Percentiles rank a stretch among this genome's conserved stretches.
Conservation (phyloP, 2,329 filamentous ascomycete genomes). For the Verticillium klebahnii region DNA sequence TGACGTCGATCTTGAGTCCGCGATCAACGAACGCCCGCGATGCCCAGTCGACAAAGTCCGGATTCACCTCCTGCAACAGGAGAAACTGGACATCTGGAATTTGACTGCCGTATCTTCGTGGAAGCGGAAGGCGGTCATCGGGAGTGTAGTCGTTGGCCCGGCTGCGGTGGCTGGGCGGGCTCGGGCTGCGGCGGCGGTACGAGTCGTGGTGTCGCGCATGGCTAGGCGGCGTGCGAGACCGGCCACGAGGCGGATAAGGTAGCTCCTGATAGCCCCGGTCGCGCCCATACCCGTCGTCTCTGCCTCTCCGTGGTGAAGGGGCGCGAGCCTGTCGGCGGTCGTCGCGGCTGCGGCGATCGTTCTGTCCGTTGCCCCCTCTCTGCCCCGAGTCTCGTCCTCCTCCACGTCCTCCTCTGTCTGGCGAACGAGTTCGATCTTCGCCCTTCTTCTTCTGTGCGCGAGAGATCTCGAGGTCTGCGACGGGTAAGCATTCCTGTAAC, state of each 20-base stretch:
- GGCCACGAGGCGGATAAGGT: conserved; percentile 44
- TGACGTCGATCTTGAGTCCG: conserved; percentile 70
- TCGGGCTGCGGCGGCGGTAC: conserved; percentile 67
- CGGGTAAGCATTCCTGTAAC: neutral
- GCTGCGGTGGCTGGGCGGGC: conserved; percentile 43
- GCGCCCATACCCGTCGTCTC: conserved; percentile 57
- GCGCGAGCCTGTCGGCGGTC: conserved; percentile 62
- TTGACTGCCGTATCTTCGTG: conserved; percentile 65
- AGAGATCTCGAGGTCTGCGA: conserved; percentile 78
- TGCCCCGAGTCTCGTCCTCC: conserved; percentile 37
- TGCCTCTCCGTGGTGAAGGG: conserved; percentile 53
- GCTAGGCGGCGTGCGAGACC: conserved; percentile 64
- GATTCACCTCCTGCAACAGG: conserved; percentile 70
- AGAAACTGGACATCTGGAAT: conserved; percentile 90
- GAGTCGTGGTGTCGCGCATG: conserved; percentile 40
- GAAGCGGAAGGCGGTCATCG: conserved; percentile 63
- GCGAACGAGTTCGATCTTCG: conserved; percentile 48
- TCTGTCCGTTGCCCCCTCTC: conserved; percentile 39
- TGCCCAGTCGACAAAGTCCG: conserved; percentile 79
- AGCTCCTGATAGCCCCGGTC: conserved; percentile 36
- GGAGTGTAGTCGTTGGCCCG: conserved; percentile 47
- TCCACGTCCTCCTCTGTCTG: conserved; percentile 46
- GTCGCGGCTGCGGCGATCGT: conserved; percentile 49
- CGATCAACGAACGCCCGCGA: conserved; percentile 70
- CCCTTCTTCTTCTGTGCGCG: conserved; percentile 78